Evolutionary conservation across 495 filamentous ascomycete genomes (phyloP).

Genomic region (Cryomyces minteri): DNA sequence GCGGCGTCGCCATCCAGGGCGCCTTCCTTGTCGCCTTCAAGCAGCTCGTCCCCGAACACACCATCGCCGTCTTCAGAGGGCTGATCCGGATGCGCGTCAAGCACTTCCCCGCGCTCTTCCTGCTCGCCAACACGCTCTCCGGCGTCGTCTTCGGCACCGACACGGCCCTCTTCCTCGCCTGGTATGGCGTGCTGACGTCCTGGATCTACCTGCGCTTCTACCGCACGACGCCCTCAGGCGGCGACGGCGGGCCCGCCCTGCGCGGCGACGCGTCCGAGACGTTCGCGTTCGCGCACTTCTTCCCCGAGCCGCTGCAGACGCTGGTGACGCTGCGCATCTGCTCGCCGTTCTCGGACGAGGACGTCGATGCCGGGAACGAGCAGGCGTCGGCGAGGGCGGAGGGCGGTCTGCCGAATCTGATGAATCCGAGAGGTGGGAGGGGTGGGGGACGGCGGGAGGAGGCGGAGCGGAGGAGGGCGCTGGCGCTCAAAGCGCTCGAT

Average conservation of each 20-base stretch:
- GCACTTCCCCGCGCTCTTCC: conserved; percentile 82
- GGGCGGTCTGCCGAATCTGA: conserved; percentile 44
- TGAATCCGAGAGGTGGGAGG: conserved; percentile 26
- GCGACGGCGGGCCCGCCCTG: conserved; percentile 33
- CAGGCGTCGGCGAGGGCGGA: conserved; percentile 46
- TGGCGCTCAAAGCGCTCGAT: conserved; percentile 82
- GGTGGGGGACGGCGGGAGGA: conserved; percentile 55
- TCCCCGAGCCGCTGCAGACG: conserved; percentile 71
- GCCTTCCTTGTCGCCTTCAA: no score
- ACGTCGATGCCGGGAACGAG: conserved; percentile 65
- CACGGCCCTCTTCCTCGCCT: conserved; percentile 63
- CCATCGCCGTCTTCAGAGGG: conserved; percentile 74
- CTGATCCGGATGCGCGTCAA: conserved; percentile 83
- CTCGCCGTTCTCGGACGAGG: conserved; percentile 72
- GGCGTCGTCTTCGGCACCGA: conserved; percentile 68
- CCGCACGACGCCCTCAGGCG: conserved; percentile 39
- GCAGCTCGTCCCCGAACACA: no score
- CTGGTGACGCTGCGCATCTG: conserved; percentile 59
- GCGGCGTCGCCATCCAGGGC: no score
- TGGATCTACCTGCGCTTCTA: conserved; percentile 98
- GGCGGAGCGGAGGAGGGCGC: conserved; percentile 71
- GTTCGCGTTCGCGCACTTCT: conserved; percentile 88
- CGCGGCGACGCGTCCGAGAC: conserved; percentile 88
- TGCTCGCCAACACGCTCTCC: conserved; percentile 57
- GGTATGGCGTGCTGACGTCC: conserved; percentile 67